Evolutionary conservation across 208 protist genomes (phyloP).

Genomic region (Acanthamoeba divionensis): DNA sequence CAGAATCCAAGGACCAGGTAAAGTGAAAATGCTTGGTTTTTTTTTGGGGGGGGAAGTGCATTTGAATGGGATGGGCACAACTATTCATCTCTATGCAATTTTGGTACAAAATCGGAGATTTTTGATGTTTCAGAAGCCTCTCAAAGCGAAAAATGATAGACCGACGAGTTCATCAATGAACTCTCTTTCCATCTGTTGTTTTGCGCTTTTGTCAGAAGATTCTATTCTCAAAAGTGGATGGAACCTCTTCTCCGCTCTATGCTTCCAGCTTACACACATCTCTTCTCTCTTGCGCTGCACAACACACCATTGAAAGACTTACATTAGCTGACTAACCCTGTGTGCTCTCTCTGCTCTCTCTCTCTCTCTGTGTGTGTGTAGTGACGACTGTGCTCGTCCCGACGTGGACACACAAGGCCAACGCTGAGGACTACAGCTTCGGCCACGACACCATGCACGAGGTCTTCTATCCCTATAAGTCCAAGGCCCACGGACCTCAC

Average conservation of each 20-base stretch:
- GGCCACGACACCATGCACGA: conserved; percentile 19
- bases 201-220: too few species aligned
- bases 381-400: conserved; percentile 11
- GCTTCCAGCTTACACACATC: too few species aligned
- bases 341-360: not conserved
- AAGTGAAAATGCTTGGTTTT: too few species aligned
- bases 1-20: not conserved
- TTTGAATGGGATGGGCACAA: not conserved
- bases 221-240: too few species aligned
- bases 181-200: too few species aligned
- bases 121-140: not conserved
- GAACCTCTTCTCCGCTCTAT: too few species aligned
- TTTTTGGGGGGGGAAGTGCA: too few species aligned
- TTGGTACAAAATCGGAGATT: not conserved
- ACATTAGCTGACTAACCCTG: too few species aligned
- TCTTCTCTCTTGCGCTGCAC: too few species aligned
- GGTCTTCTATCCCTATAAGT: conserved; percentile 22
- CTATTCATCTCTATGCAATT: not conserved
- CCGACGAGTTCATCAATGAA: too few species aligned
- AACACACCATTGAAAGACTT: too few species aligned
- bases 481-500: not conserved
- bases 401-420: not conserved
- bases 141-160: not conserved
- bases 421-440: not conserved
- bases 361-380: not conserved